Conservation (phyloP, 352 stramenopile species). For the Globisporangium carolinianum region DNA sequence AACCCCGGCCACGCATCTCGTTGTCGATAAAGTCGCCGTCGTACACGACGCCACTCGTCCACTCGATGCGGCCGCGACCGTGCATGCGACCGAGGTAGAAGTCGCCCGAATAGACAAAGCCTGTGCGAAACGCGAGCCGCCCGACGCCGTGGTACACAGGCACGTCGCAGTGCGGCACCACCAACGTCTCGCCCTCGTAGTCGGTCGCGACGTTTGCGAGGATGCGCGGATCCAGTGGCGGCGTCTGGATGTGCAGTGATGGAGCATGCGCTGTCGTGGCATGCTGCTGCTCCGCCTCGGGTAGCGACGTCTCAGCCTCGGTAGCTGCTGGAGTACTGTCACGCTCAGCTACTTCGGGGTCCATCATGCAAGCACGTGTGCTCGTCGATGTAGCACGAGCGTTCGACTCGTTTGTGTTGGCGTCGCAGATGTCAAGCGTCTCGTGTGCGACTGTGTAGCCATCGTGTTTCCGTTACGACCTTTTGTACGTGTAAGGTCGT, state of each 20-base stretch:
- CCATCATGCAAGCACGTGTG: too few relatives aligned
- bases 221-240: slow-evolving; percentile 54
- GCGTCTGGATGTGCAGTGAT: slow-evolving; percentile 19
- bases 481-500: too few relatives aligned
- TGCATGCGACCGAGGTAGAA: slow-evolving; percentile 73
- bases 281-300: background rate
- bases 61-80: slow-evolving; percentile 59
- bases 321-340: background rate
- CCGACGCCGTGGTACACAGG: slow-evolving; percentile 61
- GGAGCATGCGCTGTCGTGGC: background rate
- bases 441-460: too few relatives aligned
- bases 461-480: too few relatives aligned
- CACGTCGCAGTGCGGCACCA: slow-evolving; percentile 31
- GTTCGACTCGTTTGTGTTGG: too few relatives aligned
- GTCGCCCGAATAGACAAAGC: slow-evolving; percentile 57
- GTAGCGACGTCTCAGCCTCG: background rate
- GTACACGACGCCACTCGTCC: slow-evolving; percentile 52
- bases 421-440: too few relatives aligned
- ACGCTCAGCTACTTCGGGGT: background rate
- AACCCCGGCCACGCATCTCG: slow-evolving; percentile 49
- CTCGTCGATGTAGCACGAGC: too few relatives aligned
- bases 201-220: slow-evolving; percentile 35
- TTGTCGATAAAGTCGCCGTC: slow-evolving; percentile 72
- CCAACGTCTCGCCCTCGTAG: slow-evolving; percentile 46
- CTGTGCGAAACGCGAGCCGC: slow-evolving; percentile 44